phyloP scores from a whole-genome alignment of 805 yeast genomes.

The Teunomyces atbi region DNA sequence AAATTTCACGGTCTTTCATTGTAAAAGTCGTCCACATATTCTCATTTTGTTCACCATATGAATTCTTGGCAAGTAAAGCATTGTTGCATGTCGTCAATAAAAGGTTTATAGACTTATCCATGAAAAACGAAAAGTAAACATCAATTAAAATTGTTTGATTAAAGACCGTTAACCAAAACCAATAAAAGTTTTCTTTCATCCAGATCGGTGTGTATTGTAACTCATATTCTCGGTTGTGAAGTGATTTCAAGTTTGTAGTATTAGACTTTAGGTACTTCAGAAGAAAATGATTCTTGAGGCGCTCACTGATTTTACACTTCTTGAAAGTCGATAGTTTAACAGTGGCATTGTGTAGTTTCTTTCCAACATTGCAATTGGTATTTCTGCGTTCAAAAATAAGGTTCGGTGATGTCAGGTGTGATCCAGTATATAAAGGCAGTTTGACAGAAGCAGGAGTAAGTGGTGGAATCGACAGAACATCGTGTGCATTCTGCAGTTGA shows the following conservation, averaged over 20 bases:
- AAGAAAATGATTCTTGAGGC: slow-evolving; percentile 14
- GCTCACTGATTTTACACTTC: slow-evolving; percentile 9
- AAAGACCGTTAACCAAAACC: slow-evolving; percentile 32
- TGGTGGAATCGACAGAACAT: background rate
- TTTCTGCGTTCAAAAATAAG: background rate
- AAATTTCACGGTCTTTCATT: slow-evolving; percentile 24
- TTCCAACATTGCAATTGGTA: slow-evolving; percentile 1
- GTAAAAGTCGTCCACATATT: slow-evolving; percentile 24
- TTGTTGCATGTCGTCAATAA: slow-evolving; percentile 16
- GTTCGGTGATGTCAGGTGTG: background rate
- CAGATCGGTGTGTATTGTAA: slow-evolving; percentile 24
- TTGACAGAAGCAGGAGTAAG: background rate
- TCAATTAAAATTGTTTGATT: slow-evolving; percentile 26
- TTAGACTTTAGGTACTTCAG: slow-evolving; percentile 12
- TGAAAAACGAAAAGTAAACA: slow-evolving; percentile 34
- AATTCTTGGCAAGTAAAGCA: slow-evolving; percentile 4
- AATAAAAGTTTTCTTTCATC: slow-evolving; percentile 17
- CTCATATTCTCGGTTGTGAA: slow-evolving; percentile 14
- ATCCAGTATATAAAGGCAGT: background rate
- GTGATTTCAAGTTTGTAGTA: slow-evolving; percentile 11
- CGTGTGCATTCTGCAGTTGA: background rate
- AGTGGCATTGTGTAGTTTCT: slow-evolving; percentile 23
- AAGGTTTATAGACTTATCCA: slow-evolving; percentile 36
- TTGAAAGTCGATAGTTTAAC: slow-evolving; percentile 11
- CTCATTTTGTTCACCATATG: background rate